phyloP scores from a whole-genome alignment of 768 basidiomycete species.

The Termitomyces eurrhizus region DNA sequence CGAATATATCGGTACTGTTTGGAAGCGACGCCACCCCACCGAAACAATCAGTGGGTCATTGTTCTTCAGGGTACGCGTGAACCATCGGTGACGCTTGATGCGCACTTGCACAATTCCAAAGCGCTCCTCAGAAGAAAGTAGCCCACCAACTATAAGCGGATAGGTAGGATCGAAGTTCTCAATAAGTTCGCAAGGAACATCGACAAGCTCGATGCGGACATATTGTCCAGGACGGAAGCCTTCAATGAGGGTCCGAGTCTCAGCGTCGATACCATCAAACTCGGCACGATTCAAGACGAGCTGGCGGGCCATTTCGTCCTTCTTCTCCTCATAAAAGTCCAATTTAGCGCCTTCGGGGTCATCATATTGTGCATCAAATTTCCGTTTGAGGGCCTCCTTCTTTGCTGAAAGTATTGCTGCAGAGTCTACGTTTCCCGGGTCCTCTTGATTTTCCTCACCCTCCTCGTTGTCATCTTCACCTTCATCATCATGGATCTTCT shows the following conservation, averaged over 20 bases:
- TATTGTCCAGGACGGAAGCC: conserved; percentile 90
- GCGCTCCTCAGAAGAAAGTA: conserved; percentile 84
- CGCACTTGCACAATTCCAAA: conserved; percentile 94
- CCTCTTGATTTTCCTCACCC: conserved; percentile 24
- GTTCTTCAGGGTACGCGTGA: conserved; percentile 84
- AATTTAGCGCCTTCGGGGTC: conserved; percentile 74
- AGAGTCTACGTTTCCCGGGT: conserved; percentile 30
- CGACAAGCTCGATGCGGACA: conserved; percentile 82
- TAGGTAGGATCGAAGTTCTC: conserved; percentile 90
- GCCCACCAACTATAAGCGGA: conserved; percentile 90
- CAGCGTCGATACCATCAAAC: conserved; percentile 74
- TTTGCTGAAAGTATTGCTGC: conserved; percentile 68
- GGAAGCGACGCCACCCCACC: conserved; percentile 97
- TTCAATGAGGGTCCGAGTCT: conserved; percentile 80
- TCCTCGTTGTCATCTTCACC: conserved; percentile 38
- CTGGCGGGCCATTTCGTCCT: conserved; percentile 87
- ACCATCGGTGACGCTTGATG: conserved; percentile 97
- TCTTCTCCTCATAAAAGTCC: conserved; percentile 90
- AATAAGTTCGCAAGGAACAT: conserved; percentile 88
- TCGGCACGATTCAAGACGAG: conserved; percentile 80
- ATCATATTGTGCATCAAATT: conserved; percentile 97
- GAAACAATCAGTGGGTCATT: conserved; percentile 97
- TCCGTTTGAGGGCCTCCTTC: conserved; percentile 88
- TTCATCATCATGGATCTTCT: conserved; percentile 27
- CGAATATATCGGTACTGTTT: conserved; percentile 91